These are phyloP conservation scores for Leccinum rimulosum DNA, from an alignment of 768 basidiomycete genomes.

Conservation along the genomic window DNA sequence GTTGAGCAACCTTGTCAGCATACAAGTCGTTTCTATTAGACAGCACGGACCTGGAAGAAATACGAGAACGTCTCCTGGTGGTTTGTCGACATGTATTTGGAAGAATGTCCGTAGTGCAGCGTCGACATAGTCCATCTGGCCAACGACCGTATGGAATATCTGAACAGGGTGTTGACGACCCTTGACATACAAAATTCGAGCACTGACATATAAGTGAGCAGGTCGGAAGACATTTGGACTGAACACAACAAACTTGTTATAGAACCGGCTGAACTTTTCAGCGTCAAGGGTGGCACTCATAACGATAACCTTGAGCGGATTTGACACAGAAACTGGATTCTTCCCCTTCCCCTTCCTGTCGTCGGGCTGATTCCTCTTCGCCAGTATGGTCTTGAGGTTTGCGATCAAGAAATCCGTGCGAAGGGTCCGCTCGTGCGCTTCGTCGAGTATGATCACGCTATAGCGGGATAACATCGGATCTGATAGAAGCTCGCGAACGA, in stretches of 20 bases:
- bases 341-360: constrained; percentile 48
- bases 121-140: constrained; percentile 83
- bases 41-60: constrained; percentile 74
- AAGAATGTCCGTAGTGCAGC: constrained; percentile 91
- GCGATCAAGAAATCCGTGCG: constrained; percentile 94
- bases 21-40: not conserved
- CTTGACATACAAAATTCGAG: constrained; percentile 86
- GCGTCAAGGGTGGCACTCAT: constrained; percentile 99
- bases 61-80: constrained; percentile 86
- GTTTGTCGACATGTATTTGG: constrained; percentile 81
- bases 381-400: constrained; percentile 80
- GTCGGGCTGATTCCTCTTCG: constrained; percentile 49
- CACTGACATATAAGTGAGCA: constrained; percentile 44
- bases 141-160: constrained; percentile 71
- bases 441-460: constrained; percentile 89
- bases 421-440: constrained; percentile 95
- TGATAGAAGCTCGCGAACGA: constrained; percentile 85
- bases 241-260: constrained; percentile 58
- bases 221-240: not conserved
- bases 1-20: not conserved
- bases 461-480: constrained; percentile 78
- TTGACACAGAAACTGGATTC: constrained; percentile 35
- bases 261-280: constrained; percentile 89
- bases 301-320: constrained; percentile 85
- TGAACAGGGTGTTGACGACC: constrained; percentile 92